phyloP scores from a whole-genome alignment of 352 stramenopile species.

The Globisporangium solare region DNA sequence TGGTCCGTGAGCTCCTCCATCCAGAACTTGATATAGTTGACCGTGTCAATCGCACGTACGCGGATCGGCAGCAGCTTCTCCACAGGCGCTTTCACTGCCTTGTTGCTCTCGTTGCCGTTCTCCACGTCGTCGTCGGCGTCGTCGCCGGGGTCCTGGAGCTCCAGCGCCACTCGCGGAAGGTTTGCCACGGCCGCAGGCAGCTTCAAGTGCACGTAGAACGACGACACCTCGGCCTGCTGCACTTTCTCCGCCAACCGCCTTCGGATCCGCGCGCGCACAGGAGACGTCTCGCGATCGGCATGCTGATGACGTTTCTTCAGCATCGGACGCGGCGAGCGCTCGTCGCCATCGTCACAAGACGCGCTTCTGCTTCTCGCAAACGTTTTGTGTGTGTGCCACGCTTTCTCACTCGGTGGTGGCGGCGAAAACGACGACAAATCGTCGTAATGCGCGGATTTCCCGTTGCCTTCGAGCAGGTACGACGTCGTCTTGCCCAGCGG shows the following conservation, averaged over 20 bases:
- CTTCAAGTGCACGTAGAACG: slow-evolving; percentile 66
- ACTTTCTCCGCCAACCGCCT: slow-evolving; percentile 47
- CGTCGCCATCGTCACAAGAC: slow-evolving; percentile 16
- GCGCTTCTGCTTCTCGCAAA: slow-evolving; percentile 4
- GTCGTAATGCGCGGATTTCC: slow-evolving; percentile 4
- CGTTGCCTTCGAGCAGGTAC: slow-evolving; percentile 53
- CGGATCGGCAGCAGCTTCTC: slow-evolving; percentile 47
- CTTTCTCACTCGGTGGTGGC: slow-evolving; percentile 52
- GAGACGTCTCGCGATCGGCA: slow-evolving; percentile 40
- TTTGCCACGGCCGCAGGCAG: slow-evolving; percentile 54
- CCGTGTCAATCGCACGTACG: slow-evolving; percentile 54
- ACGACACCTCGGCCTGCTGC: slow-evolving; percentile 37
- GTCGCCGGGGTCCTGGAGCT: slow-evolving; percentile 52
- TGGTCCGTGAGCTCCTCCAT: slow-evolving; percentile 79
- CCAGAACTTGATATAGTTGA: slow-evolving; percentile 83
- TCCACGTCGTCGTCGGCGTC: slow-evolving; percentile 14
- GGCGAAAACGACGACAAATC: slow-evolving; percentile 58
- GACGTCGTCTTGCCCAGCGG: slow-evolving; percentile 55
- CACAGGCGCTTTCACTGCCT: slow-evolving; percentile 6
- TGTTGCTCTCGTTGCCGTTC: too few relatives aligned
- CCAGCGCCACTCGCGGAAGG: slow-evolving; percentile 58
- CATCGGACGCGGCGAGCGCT: slow-evolving; percentile 20
- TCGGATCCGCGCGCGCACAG: slow-evolving; percentile 50
- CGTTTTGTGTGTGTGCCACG: slow-evolving; percentile 22
- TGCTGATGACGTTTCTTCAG: slow-evolving; percentile 25